Conservation (phyloP, 2,329 filamentous ascomycete species). For the Epichloe glyceriae region DNA sequence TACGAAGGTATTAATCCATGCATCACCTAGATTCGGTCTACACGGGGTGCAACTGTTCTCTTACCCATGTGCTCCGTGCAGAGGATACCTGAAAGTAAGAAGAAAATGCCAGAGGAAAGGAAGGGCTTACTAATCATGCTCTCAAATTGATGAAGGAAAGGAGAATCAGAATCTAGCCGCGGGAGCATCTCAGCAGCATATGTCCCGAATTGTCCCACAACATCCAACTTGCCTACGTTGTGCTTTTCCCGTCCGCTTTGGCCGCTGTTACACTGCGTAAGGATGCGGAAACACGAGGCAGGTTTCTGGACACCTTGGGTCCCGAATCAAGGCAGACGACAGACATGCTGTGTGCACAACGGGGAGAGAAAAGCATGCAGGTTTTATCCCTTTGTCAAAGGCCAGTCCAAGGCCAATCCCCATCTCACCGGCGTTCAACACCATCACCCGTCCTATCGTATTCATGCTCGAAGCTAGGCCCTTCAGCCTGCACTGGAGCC, state of each 20-base stretch:
- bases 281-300: not conserved
- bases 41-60: too few relatives aligned
- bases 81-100: too few relatives aligned
- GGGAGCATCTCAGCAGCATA: not conserved
- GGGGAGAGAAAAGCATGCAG: not conserved
- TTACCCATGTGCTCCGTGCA: too few relatives aligned
- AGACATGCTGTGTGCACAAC: not conserved
- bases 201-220: conserved; percentile 1
- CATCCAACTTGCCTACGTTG: not conserved
- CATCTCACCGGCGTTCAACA: not conserved
- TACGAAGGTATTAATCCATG: too few relatives aligned
- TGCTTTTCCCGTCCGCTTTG: conserved; percentile 1
- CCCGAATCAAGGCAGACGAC: not conserved
- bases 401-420: not conserved
- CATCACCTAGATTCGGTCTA: too few relatives aligned
- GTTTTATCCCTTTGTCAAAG: not conserved
- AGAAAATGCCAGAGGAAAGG: too few relatives aligned
- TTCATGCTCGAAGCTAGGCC: too few relatives aligned
- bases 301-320: not conserved
- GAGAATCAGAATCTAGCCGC: not conserved
- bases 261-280: conserved; percentile 3
- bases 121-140: too few relatives aligned
- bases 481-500: too few relatives aligned
- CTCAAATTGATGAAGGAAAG: too few relatives aligned
- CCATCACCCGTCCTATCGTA: not conserved